A percentile compares a stretch with the other conserved stretches of the same genome.
Conservation (phyloP, 768 basidiomycete species). For the Clavaria fumosa region DNA sequence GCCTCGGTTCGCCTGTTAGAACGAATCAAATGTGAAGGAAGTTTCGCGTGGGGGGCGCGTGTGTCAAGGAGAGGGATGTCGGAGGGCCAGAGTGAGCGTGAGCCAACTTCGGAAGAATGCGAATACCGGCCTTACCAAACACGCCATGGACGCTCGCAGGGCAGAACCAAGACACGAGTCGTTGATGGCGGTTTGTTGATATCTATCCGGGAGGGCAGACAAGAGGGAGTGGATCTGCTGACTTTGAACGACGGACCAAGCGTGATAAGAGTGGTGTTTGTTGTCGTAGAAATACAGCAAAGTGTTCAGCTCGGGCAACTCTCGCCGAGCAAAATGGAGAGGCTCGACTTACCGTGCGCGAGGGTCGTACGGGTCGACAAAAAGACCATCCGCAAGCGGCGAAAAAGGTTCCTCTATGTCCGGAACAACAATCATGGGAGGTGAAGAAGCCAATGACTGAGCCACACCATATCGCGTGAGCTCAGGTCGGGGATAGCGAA, state of each 20-base stretch:
- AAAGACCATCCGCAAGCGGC: constrained; percentile 55
- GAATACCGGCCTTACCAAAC: too few species aligned
- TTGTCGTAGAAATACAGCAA: too few species aligned
- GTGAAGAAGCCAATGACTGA: constrained; percentile 21
- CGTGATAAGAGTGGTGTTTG: neutral
- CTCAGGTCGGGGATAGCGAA: constrained; percentile 4
- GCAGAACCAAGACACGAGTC: constrained; percentile 69
- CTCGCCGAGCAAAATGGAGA: too few species aligned
- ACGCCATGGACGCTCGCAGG: too few species aligned
- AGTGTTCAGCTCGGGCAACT: too few species aligned
- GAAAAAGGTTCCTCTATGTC: constrained; percentile 91
- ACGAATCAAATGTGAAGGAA: too few species aligned
- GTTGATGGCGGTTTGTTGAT: constrained; percentile 29
- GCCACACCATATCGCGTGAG: neutral
- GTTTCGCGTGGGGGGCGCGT: constrained; percentile 36
- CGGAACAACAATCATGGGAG: constrained; percentile 63
- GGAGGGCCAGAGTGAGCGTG: constrained; percentile 57
- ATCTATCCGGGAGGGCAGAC: constrained; percentile 44
- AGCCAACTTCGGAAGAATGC: too few species aligned
- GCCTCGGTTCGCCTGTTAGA: constrained; percentile 55
- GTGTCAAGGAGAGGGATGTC: constrained; percentile 55
- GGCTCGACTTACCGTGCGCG: too few species aligned
- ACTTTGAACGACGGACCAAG: constrained; percentile 22
- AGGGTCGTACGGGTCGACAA: constrained; percentile 68
- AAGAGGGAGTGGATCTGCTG: constrained; percentile 54